Conservation (phyloP, 192 early-diverging fungal species). For the Backusella tarrabulga region DNA sequence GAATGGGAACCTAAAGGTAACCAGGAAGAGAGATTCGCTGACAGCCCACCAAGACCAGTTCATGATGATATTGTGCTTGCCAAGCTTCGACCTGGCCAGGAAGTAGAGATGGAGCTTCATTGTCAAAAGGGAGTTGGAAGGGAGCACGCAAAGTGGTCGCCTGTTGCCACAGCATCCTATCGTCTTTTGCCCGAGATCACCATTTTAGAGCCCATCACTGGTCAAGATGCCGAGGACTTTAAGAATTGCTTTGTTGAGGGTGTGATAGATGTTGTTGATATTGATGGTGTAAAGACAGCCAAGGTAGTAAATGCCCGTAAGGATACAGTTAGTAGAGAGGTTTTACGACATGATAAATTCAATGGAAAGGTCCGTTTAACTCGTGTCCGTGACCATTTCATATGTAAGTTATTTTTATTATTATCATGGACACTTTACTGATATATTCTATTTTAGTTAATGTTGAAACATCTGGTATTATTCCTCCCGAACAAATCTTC, state of each 20-base stretch:
- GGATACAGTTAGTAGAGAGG: constrained; percentile 94
- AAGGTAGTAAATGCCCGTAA: constrained; percentile 87
- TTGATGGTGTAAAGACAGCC: constrained; percentile 69
- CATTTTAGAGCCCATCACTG: constrained; percentile 80
- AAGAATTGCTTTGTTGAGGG: constrained; percentile 84
- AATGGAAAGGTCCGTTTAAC: constrained; percentile 85
- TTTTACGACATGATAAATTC: constrained; percentile 90
- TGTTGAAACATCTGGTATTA: constrained; percentile 84
- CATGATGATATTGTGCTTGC: constrained; percentile 89
- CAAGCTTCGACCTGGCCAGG: constrained; percentile 91
- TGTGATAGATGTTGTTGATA: constrained; percentile 75
- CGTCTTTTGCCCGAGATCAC: constrained; percentile 90
- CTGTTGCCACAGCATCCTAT: constrained; percentile 95
- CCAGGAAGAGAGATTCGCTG: constrained; percentile 69
- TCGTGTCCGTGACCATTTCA: constrained; percentile 95
- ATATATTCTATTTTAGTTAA: constrained; percentile 47
- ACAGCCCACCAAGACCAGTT: constrained; percentile 74
- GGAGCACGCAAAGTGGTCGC: constrained; percentile 98
- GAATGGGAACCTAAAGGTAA: constrained; percentile 92
- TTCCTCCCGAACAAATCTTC: constrained; percentile 77
- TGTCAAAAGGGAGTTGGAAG: constrained; percentile 91
- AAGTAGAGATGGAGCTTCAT: constrained; percentile 82
- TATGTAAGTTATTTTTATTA: constrained; percentile 66
- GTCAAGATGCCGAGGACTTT: constrained; percentile 81
- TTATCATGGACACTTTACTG: neutral